phyloP scores from a whole-genome alignment of 2,329 filamentous ascomycete genomes.

The Fonsecaea pugnacius region DNA sequence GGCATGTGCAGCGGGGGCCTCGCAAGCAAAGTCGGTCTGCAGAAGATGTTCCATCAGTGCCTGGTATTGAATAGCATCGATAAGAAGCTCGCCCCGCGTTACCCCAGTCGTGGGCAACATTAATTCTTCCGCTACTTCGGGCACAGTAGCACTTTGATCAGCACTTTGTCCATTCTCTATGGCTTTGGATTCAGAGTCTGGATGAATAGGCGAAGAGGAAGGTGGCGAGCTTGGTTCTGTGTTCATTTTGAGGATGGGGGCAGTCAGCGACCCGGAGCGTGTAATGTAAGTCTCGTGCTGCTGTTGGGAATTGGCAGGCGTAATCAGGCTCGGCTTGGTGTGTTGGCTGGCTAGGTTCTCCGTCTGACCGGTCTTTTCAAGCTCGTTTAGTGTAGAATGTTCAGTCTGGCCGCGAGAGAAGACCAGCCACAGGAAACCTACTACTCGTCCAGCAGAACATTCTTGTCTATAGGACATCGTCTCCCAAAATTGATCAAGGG shows the following conservation, averaged over 20 bases:
- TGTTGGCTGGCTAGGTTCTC: neutral
- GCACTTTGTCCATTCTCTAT: neutral
- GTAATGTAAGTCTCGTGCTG: neutral
- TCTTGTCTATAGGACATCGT: conserved; percentile 97
- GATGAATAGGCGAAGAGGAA: conserved; percentile 21
- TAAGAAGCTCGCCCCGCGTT: conserved; percentile 26
- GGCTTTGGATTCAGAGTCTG: neutral
- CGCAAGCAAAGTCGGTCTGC: conserved; percentile 36
- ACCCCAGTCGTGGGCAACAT: neutral
- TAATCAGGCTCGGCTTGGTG: conserved; percentile 1
- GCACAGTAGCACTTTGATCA: neutral
- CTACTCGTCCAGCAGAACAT: conserved; percentile 87
- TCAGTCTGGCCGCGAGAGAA: conserved; percentile 62
- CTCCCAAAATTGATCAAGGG: conserved; percentile 94
- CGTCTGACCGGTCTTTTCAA: conserved; percentile 5
- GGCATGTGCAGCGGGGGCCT: conserved; percentile 28
- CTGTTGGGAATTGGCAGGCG: conserved; percentile 22
- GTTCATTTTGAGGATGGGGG: conserved; percentile 4
- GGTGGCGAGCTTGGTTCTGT: conserved; percentile 19
- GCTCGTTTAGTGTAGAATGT: conserved; percentile 6
- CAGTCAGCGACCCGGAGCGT: neutral
- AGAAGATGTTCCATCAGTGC: conserved; percentile 33
- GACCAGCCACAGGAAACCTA: conserved; percentile 93
- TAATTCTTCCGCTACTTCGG: neutral
- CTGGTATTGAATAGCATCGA: conserved; percentile 30